Percentiles rank a stretch among this genome's conserved stretches.
These are phyloP conservation scores for Lepiota brunneoincarnata DNA, from an alignment of 768 basidiomycete genomes.

Conservation along the genomic window DNA sequence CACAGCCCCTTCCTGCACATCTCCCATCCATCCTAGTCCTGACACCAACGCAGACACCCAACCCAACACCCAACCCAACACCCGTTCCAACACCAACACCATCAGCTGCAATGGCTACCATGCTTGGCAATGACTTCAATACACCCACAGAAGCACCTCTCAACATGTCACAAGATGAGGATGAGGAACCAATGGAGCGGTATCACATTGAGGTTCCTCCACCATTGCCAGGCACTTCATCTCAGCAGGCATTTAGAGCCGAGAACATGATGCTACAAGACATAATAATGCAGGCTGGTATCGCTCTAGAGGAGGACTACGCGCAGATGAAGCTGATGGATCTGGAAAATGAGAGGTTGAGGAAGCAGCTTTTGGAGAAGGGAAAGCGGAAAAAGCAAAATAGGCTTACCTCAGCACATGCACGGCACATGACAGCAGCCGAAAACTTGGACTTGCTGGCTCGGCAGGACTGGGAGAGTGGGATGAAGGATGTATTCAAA, in stretches of 20 bases:
- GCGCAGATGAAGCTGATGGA: constrained; percentile 26
- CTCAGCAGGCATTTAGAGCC: constrained; percentile 3
- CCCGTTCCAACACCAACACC: not conserved
- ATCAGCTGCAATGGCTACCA: too few species aligned
- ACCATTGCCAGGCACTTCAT: constrained; percentile 7
- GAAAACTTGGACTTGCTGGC: constrained; percentile 18
- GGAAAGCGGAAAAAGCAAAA: constrained; percentile 14
- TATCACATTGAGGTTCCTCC: constrained; percentile 11
- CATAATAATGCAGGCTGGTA: constrained; percentile 11
- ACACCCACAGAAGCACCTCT: not conserved
- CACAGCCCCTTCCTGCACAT: constrained; percentile 20
- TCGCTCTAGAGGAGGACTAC: constrained; percentile 19
- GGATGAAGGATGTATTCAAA: constrained; percentile 6
- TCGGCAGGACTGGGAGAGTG: constrained; percentile 4
- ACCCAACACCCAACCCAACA: not conserved
- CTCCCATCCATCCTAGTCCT: constrained; percentile 12
- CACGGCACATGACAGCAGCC: constrained; percentile 20
- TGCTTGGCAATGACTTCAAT: too few species aligned
- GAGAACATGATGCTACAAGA: constrained; percentile 14
- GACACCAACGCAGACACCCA: not conserved
- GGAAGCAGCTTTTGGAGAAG: constrained; percentile 15
- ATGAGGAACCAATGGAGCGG: not conserved
- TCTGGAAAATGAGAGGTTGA: constrained; percentile 23
- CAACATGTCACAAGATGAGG: not conserved
- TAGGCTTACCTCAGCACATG: constrained; percentile 14